These are phyloP conservation scores for Cryphonectria radicalis DNA, from an alignment of 2,329 filamentous ascomycete genomes.

Conservation along the genomic window DNA sequence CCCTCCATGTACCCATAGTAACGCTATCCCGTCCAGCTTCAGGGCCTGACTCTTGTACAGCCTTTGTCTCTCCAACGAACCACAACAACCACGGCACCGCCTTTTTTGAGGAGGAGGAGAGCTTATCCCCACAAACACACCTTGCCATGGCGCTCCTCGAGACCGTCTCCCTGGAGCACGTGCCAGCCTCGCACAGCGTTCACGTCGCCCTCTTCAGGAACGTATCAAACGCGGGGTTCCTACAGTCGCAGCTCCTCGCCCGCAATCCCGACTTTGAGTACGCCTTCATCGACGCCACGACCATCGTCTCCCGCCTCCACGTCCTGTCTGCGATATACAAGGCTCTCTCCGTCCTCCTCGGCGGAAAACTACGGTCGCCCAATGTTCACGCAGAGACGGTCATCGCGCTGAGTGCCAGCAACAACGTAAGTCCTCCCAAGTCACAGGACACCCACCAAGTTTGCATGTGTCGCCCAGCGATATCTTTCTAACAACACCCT, in stretches of 20 bases:
- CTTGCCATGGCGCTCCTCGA: constrained; percentile 59
- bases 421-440: constrained; percentile 65
- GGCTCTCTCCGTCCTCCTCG: constrained; percentile 69
- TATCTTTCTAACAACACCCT: background rate
- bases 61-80: background rate
- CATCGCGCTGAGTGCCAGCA: constrained; percentile 76
- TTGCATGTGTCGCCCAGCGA: background rate
- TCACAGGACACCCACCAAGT: background rate
- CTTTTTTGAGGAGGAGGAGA: too few relatives aligned
- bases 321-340: constrained; percentile 76
- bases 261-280: constrained; percentile 89
- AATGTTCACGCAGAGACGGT: constrained; percentile 92
- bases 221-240: constrained; percentile 75
- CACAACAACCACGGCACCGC: background rate
- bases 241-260: constrained; percentile 82
- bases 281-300: constrained; percentile 85
- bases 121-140: too few relatives aligned
- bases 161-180: constrained; percentile 74
- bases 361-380: constrained; percentile 70
- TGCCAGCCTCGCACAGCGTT: constrained; percentile 68
- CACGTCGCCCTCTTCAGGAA: constrained; percentile 77
- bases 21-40: background rate
- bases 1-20: background rate
- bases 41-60: background rate
- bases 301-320: constrained; percentile 75